Base-by-base conservation (phyloP, 2,329 filamentous ascomycete genomes). In the Chaetomium olivaceum region DNA sequence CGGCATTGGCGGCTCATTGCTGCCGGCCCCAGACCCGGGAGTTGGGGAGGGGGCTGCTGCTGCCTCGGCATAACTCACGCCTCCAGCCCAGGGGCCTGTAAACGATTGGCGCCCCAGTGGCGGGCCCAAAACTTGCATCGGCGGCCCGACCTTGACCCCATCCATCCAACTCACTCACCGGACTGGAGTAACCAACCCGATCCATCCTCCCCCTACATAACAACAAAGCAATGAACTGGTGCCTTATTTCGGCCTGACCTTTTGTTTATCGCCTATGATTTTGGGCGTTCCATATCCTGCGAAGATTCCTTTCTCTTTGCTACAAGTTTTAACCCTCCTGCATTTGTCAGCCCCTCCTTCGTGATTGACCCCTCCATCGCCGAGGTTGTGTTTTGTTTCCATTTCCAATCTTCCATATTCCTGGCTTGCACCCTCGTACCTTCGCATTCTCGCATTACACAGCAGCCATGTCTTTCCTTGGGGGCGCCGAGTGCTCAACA, bases 401-500 rank as follows among this genome's bases (percentile, higher is more conserved):
- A 25, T 52, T 21, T 52, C 14, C 25, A 11, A 27, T 29, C 23
- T 39, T 36, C 50, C n/a, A 52, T 29, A 6, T 21, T 21, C 48
- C 4, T 12, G 14, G 7, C 21, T 51, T 21, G 11, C 23, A 3
- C 7, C 46, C 19, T 48, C 6, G 8, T 7, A 21, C 6, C n/a
- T 4, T 12, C 46, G n/a, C 7, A 9, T 48, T 21, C 46, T 23
- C 60, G 16, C 16, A n/a, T 43, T 43, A 19, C 39, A 43, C 39
- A 46, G 43, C 58, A 58, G 25, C 50, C 60, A 98, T 99, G 94
- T 97, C 94, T 63, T 98, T 99, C 79, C 86, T 98, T 74, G 92
- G 92, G 80, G 93, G 94, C 73, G 91, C 94, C 73, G 95, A 98
- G 82, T 99, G 95, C 85, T 98, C 94, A 64, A 96, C 95, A 68